Base-by-base conservation (phyloP, 2,329 filamentous ascomycete genomes). In the Cercospora berteroae region DNA sequence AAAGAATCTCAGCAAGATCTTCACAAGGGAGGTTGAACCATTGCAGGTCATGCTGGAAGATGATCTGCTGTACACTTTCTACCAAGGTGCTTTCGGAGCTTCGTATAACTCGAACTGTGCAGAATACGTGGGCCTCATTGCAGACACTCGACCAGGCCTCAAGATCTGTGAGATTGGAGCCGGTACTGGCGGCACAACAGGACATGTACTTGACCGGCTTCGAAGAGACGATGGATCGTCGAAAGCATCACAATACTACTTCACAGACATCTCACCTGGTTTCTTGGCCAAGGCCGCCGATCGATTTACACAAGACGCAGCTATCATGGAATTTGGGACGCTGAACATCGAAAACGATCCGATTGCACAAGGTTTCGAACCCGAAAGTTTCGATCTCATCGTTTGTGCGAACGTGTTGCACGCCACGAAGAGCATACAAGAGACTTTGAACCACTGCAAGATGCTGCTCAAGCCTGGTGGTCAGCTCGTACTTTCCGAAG, bases 111-210 rank as follows among this genome's bases (percentile, higher is more conserved):
- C 2, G 79, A 80, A 56, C 82, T 82, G 0, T 76, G 77, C 12
- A 73, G 61, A 79, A 79, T 3, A 77, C 84, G 20, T 67, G 84
- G 5, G 61, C 29, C 39, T 63, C 18, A 60, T 69, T 18, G 60
- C 62, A 2, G 56, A 69, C 16, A 68, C 66, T 1, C 79, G 80
- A 50, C 82, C 83, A 0, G 76, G 77, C 9, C 74, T 81, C 60
- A 79, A 79, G 2, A 39, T 39, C 13, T 4, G 8, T 39, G 81
- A 83, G 56, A 78, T 81, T 20, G 81, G 81, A 18, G 81, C 80
- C 9, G 83, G 83, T 0, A 82, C 81, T 1, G 82, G 81, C 4
- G 78, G 77, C 7, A 75, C 81, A 0, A 84, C 82, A 0, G 72
- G 74, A 2, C 63, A 60, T 0, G 72, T 84, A 7, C 71, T 84